Percentiles rank a stretch among this genome's conserved stretches.
Evolutionary conservation across 2,329 filamentous ascomycete genomes (phyloP).

Genomic region (Blastomyces emzantsi): DNA sequence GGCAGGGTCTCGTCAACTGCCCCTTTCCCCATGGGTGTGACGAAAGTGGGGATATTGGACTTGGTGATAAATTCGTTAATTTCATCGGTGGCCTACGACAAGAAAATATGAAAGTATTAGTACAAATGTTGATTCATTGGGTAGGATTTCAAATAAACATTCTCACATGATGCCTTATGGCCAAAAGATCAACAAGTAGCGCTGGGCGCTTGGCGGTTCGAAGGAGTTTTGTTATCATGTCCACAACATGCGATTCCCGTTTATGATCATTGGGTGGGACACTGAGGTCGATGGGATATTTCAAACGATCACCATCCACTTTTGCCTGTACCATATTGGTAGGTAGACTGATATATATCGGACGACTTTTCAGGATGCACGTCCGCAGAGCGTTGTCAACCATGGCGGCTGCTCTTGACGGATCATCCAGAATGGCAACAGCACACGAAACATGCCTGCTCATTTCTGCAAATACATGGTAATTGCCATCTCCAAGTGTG

Average conservation of each 20-base stretch:
- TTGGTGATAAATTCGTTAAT: slow-evolving; percentile 63
- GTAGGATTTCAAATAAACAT: slow-evolving; percentile 51
- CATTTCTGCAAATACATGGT: slow-evolving; percentile 75
- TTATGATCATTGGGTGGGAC: slow-evolving; percentile 58
- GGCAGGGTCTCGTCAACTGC: slow-evolving; percentile 66
- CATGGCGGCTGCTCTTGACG: slow-evolving; percentile 59
- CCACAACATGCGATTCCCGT: slow-evolving; percentile 73
- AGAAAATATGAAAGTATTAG: background rate
- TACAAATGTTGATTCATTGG: background rate
- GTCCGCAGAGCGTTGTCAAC: slow-evolving; percentile 70
- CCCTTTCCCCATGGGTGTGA: slow-evolving; percentile 85
- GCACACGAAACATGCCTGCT: slow-evolving; percentile 61
- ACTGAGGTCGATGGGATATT: slow-evolving; percentile 59
- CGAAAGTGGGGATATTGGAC: slow-evolving; percentile 69
- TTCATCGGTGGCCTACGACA: slow-evolving; percentile 54
- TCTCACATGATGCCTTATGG: slow-evolving; percentile 25
- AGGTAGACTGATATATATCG: slow-evolving; percentile 76
- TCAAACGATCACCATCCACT: slow-evolving; percentile 62
- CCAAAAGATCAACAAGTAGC: slow-evolving; percentile 74
- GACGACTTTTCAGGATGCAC: slow-evolving; percentile 64
- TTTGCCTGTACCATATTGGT: slow-evolving; percentile 71
- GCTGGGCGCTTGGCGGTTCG: slow-evolving; percentile 64
- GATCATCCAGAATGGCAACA: slow-evolving; percentile 60
- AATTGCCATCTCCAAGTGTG: slow-evolving; percentile 68
- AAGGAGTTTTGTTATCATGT: slow-evolving; percentile 65